Evolutionary conservation across 306 rosid species (phyloP).

Genomic region (Cucurbita argyrosperma): DNA sequence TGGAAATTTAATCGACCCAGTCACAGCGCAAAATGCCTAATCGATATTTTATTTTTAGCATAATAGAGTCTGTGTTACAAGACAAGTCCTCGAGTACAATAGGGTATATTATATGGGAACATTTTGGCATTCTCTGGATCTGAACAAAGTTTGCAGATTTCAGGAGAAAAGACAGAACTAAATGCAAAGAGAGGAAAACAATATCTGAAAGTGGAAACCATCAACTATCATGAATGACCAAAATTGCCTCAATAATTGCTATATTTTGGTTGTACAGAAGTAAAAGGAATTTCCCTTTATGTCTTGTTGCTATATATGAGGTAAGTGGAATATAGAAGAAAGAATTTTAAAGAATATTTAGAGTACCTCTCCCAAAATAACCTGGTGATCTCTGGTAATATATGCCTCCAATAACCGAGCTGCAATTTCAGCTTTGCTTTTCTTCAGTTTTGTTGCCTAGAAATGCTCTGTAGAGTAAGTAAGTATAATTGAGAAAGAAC

Average conservation of each 20-base stretch:
- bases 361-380: background rate
- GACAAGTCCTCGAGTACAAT: background rate
- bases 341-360: background rate
- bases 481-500: slow-evolving; percentile 3
- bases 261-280: background rate
- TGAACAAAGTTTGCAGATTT: background rate
- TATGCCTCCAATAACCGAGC: background rate
- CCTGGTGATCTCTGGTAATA: background rate
- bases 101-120: background rate
- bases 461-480: background rate
- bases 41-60: background rate
- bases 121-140: background rate
- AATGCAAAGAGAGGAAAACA: background rate
- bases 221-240: background rate
- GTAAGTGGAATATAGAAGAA: background rate
- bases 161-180: background rate
- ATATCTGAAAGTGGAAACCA: background rate
- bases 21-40: background rate
- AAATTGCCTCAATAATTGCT: slow-evolving; percentile 1
- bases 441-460: background rate
- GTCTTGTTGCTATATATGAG: background rate
- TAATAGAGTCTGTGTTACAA: background rate
- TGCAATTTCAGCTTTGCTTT: background rate
- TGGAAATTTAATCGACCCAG: too few species aligned
- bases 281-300: background rate